Base-by-base conservation (phyloP, 2,329 filamentous ascomycete species). In the Xylaria sp. region DNA sequence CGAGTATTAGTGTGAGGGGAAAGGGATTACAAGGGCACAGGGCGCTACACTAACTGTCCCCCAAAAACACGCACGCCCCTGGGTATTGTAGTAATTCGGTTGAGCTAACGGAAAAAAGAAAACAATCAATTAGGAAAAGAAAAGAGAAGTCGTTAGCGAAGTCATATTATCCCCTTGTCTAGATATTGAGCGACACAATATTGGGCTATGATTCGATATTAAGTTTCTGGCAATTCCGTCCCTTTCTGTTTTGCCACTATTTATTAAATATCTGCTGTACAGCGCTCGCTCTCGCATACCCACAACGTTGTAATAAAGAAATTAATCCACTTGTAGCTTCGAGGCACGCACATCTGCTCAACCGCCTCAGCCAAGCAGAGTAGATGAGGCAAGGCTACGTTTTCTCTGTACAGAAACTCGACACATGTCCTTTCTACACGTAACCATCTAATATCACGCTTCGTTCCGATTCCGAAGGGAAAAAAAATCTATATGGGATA, bases 401-500 rank as follows among this genome's bases (percentile, higher is more conserved):
- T 56, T 36, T 36, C 33, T 38, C 36, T 7, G 13, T n/a, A 58
- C 36, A 58, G 17, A 56, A 13, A n/a, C 9, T 31, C 28, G 49
- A 53, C 49, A 53, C 28, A 26, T 49, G 23, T 53, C 13, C 23
- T n/a, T 33, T 7, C 17, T 28, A 38, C 13, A 28, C 4, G 26
- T 28, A 54, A 4, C 20, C 20, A 38, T 48, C 17, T 58, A 38
- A 31, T 64, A 20, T 17, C 62, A 33, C 36, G 31, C 53, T 26
- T 17, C n/a, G 40, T 49, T 23, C 40, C 42, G 3, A 15, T 42
- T 31, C 23, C 20, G 20, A 46, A 42, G 13, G 10, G 6, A 26
- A 54, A 15, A 42, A 42, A 60, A 46, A 15, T 61, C 48, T 46
- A 65, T 60, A 31, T 40, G n/a, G n/a, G 38, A 59, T 13, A 36